These are phyloP conservation scores for Vigna hirtella DNA, from an alignment of 306 rosid genomes.

Conservation along the genomic window DNA sequence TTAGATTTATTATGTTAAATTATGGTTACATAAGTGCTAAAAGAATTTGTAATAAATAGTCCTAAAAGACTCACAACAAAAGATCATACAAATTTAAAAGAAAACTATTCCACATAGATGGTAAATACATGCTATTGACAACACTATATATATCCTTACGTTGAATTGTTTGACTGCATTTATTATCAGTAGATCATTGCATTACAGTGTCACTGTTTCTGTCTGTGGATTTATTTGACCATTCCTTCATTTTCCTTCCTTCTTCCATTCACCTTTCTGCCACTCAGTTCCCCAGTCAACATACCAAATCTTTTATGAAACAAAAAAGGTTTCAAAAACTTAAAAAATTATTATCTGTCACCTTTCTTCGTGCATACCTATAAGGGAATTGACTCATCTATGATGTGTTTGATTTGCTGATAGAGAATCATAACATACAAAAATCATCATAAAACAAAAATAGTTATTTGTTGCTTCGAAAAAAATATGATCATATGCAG, in stretches of 20 bases:
- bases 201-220: background rate
- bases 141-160: background rate
- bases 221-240: constrained; percentile 36
- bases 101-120: background rate
- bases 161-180: constrained; percentile 43
- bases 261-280: constrained; percentile 17
- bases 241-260: background rate
- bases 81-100: background rate
- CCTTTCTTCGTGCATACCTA: background rate
- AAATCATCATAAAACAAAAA: too few species aligned
- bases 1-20: too few species aligned
- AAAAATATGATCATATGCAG: too few species aligned
- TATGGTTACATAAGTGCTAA: background rate
- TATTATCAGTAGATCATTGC: background rate
- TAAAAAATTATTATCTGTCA: background rate
- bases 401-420: too few species aligned
- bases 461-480: too few species aligned
- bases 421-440: too few species aligned
- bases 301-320: background rate
- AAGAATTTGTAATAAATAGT: background rate
- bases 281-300: constrained; percentile 5
- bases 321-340: background rate
- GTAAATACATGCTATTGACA: constrained; percentile 7
- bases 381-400: background rate
- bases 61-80: background rate